A percentile compares a stretch with the other conserved stretches of the same genome.
Conservation (phyloP, 768 basidiomycete species). For the Auricularia heimuer region DNA sequence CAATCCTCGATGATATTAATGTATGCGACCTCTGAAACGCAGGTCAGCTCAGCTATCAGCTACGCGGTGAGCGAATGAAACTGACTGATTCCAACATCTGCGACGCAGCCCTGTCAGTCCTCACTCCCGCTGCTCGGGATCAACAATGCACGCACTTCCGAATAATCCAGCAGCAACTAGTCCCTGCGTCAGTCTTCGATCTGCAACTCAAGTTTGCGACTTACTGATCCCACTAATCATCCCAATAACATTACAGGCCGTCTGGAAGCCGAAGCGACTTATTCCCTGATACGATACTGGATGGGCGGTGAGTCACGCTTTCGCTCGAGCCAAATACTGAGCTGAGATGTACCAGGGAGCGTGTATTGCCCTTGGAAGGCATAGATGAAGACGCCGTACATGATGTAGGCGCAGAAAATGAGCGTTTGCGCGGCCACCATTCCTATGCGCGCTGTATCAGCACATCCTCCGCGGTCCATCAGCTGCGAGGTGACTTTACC, state of each 20-base stretch:
- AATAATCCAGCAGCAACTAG: constrained; percentile 48
- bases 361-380: constrained; percentile 40
- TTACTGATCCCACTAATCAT: constrained; percentile 37
- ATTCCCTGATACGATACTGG: constrained; percentile 7
- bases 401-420: constrained; percentile 35
- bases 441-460: background rate
- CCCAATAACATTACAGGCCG: constrained; percentile 33
- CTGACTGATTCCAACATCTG: constrained; percentile 44
- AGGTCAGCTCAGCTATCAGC: background rate
- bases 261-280: constrained; percentile 23
- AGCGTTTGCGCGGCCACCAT: background rate
- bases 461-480: background rate
- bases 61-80: background rate
- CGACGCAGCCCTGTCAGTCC: no score
- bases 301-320: constrained; percentile 24
- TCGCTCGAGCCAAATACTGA: constrained; percentile 33
- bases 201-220: no score
- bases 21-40: constrained; percentile 34
- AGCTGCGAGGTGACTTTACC: constrained; percentile 34
- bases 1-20: constrained; percentile 41
- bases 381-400: constrained; percentile 40
- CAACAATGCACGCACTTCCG: constrained; percentile 23
- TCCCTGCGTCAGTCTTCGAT: no score
- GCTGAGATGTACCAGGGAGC: constrained; percentile 35
- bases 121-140: no score